Evolutionary conservation across 768 basidiomycete genomes (phyloP).

Genomic region (Hysterangium stoloniferum): DNA sequence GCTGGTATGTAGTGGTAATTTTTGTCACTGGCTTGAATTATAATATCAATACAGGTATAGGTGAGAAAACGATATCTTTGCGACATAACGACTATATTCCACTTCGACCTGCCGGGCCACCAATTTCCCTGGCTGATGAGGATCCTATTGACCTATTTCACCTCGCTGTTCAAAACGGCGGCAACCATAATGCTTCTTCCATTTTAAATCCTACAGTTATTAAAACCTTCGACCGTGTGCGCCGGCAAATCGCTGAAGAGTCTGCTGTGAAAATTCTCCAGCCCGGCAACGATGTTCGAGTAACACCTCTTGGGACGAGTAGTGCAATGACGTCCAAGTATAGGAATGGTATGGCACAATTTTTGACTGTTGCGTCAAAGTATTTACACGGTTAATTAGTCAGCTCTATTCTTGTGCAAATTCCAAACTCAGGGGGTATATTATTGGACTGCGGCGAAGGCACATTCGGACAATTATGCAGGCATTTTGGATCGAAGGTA

Average conservation of each 20-base stretch:
- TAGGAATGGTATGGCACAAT: conserved; percentile 59
- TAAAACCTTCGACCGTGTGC: conserved; percentile 12
- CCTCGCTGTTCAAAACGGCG: conserved; percentile 15
- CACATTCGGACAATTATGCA: conserved; percentile 79
- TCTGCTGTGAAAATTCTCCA: conserved; percentile 10
- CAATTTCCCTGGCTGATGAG: conserved; percentile 26
- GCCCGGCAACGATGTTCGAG: conserved; percentile 53
- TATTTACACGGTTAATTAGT: conserved; percentile 32
- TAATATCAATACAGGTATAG: background rate
- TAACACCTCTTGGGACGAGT: conserved; percentile 82
- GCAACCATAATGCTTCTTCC: background rate
- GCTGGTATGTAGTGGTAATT: conserved; percentile 18
- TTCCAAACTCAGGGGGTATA: conserved; percentile 65
- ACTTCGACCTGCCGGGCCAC: conserved; percentile 41
- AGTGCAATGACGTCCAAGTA: conserved; percentile 81
- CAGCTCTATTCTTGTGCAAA: conserved; percentile 66
- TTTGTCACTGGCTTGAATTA: background rate
- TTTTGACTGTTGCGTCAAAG: background rate
- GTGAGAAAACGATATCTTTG: conserved; percentile 25
- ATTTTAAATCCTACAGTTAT: conserved; percentile 3
- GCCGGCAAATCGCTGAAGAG: conserved; percentile 33
- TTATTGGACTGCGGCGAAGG: conserved; percentile 92
- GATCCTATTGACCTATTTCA: conserved; percentile 26
- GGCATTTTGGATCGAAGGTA: conserved; percentile 58
- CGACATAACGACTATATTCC: conserved; percentile 31